Base-by-base conservation (phyloP, 768 basidiomycete species). In the Leucocoprinus birnbaumii region DNA sequence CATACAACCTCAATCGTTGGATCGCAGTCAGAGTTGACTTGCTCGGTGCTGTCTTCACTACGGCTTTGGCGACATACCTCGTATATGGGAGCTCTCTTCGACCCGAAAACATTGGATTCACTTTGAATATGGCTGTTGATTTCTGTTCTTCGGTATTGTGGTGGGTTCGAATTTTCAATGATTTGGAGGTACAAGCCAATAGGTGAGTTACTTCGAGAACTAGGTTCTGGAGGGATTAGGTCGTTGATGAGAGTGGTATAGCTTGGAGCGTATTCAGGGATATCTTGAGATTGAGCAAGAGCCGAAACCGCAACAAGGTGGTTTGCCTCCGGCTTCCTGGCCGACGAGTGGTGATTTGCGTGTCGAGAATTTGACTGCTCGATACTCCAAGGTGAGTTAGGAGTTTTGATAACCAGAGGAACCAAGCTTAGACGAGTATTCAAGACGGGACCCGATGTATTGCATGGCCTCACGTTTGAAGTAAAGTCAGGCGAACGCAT, bases 111-210 rank as follows among this genome's bases (percentile, higher is more conserved):
- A 73, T 73, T 8, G 80, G 85, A 10, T 79, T 89, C 61, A 77
- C 80, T 3, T 67, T 89, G 24, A 80, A 74, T 48, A 82, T 86
- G 69, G 80, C 85, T 27, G 66, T 85, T 19, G 76, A 75, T 2
- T 87, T 89, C 64, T 83, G 82, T 51, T 63, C 71, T 14, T 65
- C 82, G 68, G 82, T 88, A 31, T 62, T 89, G 42, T 80, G 70
- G 68, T 71, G 73, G 62, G 75, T 80, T 2, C 64, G 76, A 55
- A 62, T 67, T 3, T 68, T 73, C 48, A 81, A 80, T 53, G 69
- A 74, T 7, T 72, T 80, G 25, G 78, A 81, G 60, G 72, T 82
- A 21, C 59, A 76, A 67, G 65, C 66, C 1, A 78, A 76, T 48
- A 78, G 76, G 75, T 75, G 58, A 21, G 64, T 59, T 27, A 40